phyloP scores from a whole-genome alignment of 2,329 filamentous ascomycete genomes.

The Aspergillus pseudonomiae region DNA sequence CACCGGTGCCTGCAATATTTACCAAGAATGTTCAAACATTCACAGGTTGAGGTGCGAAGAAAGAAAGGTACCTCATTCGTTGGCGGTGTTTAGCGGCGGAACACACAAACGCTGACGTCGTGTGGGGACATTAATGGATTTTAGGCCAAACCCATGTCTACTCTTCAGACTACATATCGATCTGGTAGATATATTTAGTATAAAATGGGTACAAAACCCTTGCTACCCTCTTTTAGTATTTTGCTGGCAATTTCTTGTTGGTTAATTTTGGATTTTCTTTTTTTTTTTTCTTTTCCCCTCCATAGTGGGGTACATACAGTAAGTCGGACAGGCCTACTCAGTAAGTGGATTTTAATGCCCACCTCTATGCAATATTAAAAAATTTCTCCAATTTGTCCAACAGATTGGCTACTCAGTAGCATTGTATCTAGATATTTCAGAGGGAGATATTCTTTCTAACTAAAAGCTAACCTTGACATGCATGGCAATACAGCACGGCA shows the following conservation, averaged over 20 bases:
- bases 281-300: not conserved
- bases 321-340: not conserved
- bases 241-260: not conserved
- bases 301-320: not conserved
- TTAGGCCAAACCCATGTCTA: slow-evolving; percentile 1
- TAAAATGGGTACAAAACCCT: not conserved
- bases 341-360: not conserved
- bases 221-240: not conserved
- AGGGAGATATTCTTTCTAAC: not conserved
- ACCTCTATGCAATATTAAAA: not conserved
- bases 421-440: not conserved
- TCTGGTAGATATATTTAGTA: not conserved
- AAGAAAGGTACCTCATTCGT: slow-evolving; percentile 5
- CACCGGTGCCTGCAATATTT: not conserved
- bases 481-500: not conserved
- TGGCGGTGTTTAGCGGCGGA: slow-evolving; percentile 29
- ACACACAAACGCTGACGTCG: slow-evolving; percentile 31
- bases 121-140: slow-evolving; percentile 23
- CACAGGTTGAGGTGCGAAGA: slow-evolving; percentile 10
- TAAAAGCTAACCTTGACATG: not conserved
- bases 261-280: not conserved
- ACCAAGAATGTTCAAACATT: slow-evolving; percentile 5
- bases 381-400: not conserved
- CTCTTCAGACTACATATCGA: not conserved
- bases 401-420: not conserved